Evolutionary conservation across 2,329 filamentous ascomycete genomes (phyloP), one percentile per base, ranked within the genome.

Genomic region (Venturia oleaginea): DNA sequence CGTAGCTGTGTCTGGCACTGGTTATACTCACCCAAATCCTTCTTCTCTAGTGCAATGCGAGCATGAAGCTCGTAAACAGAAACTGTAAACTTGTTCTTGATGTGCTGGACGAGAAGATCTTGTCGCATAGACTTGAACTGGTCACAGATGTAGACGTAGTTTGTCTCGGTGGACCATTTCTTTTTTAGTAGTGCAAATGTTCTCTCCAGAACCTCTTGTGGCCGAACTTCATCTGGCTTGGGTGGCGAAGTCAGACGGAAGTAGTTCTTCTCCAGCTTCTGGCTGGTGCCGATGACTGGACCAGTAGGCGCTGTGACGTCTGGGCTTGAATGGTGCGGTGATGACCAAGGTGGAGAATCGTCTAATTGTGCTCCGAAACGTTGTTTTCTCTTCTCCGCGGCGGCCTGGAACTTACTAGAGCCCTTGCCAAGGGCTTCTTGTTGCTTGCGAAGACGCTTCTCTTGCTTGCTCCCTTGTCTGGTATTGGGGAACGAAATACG

Each of bases 21-120:
- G 82, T 99, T 99, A 94, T 99, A 99, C 94, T 99, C 94, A 99
- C 94, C 93, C 81, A 97, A 86, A 82, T 99, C 94, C 79, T 90
- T 92, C 84, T 95, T 97, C 79, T 99, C 93, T 77, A 99, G 83
- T 70, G 94, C 94, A 78, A 99, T 97, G 67, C 94, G 88, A 68
- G 93, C 94, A 79, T 99, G 94, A 67, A 93, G 95, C 79, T 99
- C 94, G 78, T 99, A 99, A 59, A 97, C 94, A 67, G 85, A 89
- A 68, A 97, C 92, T 32, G 94, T 97, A 75, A 99, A 97, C 63
- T 95, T 90, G 77, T 92, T 96, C 79, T 91, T 92, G 79, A 99
- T 92, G 73, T 91, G 93, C 78, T 99, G 94, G 64, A 99, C 94
- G 46, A 94, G 99, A 75, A 99, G 83, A 80, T 99, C 94, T 82